phyloP scores from a whole-genome alignment of 208 protist genomes.

The Trypanosoma avium region DNA sequence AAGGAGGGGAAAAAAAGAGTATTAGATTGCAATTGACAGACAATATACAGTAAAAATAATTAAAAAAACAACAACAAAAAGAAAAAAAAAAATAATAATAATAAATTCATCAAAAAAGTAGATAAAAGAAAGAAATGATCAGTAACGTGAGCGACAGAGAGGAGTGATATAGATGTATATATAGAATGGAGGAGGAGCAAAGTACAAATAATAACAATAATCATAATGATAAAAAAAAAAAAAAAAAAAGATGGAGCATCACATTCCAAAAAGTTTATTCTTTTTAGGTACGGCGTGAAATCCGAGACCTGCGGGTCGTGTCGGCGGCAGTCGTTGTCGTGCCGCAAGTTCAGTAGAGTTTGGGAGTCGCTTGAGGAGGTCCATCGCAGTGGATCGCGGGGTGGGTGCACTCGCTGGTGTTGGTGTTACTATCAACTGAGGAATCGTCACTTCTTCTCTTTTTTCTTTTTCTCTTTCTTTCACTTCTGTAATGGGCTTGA shows the following conservation, averaged over 20 bases:
- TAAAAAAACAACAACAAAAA: constrained; percentile 1
- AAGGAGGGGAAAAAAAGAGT: constrained; percentile 15
- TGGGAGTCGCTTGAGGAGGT: constrained; percentile 12
- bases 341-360: constrained; percentile 12
- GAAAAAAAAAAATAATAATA: constrained; percentile 8
- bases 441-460: neutral
- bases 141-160: too few relatives aligned
- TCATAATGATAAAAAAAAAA: neutral
- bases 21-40: too few relatives aligned
- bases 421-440: neutral
- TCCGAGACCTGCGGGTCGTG: constrained; percentile 3
- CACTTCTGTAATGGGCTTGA: neutral
- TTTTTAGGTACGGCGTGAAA: constrained; percentile 23
- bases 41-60: constrained; percentile 4
- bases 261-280: constrained; percentile 15
- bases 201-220: neutral
- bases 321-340: neutral
- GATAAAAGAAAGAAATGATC: too few relatives aligned
- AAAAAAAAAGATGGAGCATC: neutral
- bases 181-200: too few relatives aligned
- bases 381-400: constrained; percentile 6
- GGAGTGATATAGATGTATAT: too few relatives aligned
- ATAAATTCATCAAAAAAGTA: neutral
- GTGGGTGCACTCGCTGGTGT: neutral
- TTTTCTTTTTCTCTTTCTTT: too few relatives aligned